phyloP scores from a whole-genome alignment of 2,329 filamentous ascomycete genomes.

The Trichoderma sp. region DNA sequence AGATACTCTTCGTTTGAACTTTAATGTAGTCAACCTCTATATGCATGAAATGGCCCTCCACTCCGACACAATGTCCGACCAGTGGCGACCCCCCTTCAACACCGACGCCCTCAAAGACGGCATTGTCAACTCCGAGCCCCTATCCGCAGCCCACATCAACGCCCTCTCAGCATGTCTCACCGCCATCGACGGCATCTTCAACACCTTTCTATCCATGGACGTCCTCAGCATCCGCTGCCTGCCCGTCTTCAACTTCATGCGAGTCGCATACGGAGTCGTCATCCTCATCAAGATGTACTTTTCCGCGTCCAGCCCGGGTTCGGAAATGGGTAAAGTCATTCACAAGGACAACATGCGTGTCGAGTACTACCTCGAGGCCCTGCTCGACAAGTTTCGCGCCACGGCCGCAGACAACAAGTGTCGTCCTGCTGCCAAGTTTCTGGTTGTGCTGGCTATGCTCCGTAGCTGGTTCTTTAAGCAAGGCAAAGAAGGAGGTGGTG shows the following conservation, averaged over 20 bases:
- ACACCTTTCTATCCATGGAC: slow-evolving; percentile 62
- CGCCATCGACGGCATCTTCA: slow-evolving; percentile 65
- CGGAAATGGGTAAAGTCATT: slow-evolving; percentile 68
- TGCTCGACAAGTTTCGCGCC: slow-evolving; percentile 65
- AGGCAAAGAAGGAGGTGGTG: slow-evolving; percentile 29
- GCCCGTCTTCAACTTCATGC: slow-evolving; percentile 69
- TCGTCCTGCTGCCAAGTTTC: slow-evolving; percentile 66
- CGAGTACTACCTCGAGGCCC: slow-evolving; percentile 63
- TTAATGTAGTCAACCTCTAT: slow-evolving; percentile 65
- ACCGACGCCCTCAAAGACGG: slow-evolving; percentile 44
- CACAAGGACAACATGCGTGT: slow-evolving; percentile 65
- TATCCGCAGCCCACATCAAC: slow-evolving; percentile 56
- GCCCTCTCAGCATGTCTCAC: slow-evolving; percentile 65
- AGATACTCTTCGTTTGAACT: slow-evolving; percentile 63
- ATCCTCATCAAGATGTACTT: slow-evolving; percentile 73
- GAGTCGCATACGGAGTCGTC: slow-evolving; percentile 68
- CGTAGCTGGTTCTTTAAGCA: slow-evolving; percentile 65
- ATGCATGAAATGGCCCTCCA: slow-evolving; percentile 75
- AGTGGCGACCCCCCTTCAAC: slow-evolving; percentile 47
- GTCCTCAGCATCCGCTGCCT: slow-evolving; percentile 57
- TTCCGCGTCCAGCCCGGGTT: slow-evolving; percentile 59
- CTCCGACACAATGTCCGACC: slow-evolving; percentile 56
- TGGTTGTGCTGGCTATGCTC: slow-evolving; percentile 67
- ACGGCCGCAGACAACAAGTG: slow-evolving; percentile 62
- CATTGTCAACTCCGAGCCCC: slow-evolving; percentile 39